These are phyloP conservation scores for Colletotrichum destructivum DNA, from an alignment of 2,329 filamentous ascomycete species.

Conservation along the genomic window DNA sequence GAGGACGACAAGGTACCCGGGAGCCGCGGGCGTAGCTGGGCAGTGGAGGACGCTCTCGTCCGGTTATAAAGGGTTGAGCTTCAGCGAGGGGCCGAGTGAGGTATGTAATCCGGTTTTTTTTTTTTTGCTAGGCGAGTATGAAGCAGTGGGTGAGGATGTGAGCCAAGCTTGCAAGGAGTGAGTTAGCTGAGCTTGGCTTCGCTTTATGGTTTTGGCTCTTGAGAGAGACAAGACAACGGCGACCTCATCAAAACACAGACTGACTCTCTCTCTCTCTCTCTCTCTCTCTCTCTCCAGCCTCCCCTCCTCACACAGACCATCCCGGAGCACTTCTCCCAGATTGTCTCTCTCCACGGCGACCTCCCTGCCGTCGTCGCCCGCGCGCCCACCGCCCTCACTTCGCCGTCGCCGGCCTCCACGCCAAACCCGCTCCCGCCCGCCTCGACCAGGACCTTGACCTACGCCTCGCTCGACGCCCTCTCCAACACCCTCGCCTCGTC, in stretches of 20 bases:
- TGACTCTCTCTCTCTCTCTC: not conserved
- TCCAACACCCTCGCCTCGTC: slow-evolving; percentile 85
- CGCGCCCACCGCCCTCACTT: slow-evolving; percentile 52
- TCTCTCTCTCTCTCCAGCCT: slow-evolving; percentile 71
- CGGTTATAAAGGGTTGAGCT: slow-evolving; percentile 9
- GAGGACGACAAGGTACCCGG: no score
- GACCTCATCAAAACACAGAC: no score
- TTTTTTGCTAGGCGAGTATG: not conserved
- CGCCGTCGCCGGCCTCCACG: slow-evolving; percentile 43
- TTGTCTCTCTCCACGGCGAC: slow-evolving; percentile 77
- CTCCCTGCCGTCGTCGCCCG: slow-evolving; percentile 71
- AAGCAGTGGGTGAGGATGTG: not conserved
- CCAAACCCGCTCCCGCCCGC: slow-evolving; percentile 67
- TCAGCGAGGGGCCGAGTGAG: slow-evolving; percentile 31
- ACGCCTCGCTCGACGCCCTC: slow-evolving; percentile 79
- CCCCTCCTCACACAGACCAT: slow-evolving; percentile 78
- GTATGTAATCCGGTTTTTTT: not conserved
- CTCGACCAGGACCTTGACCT: slow-evolving; percentile 79
- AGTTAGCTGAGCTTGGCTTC: not conserved
- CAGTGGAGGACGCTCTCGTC: slow-evolving; percentile 13
- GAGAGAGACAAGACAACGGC: no score
- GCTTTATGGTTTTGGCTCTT: not conserved
- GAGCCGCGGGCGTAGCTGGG: not conserved
- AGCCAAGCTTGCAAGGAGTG: not conserved
- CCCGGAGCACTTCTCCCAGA: slow-evolving; percentile 78